Evolutionary conservation across 495 filamentous ascomycete genomes (phyloP), one percentile per base, ranked within the genome.

Genomic region (Penicilliopsis zonata): DNA sequence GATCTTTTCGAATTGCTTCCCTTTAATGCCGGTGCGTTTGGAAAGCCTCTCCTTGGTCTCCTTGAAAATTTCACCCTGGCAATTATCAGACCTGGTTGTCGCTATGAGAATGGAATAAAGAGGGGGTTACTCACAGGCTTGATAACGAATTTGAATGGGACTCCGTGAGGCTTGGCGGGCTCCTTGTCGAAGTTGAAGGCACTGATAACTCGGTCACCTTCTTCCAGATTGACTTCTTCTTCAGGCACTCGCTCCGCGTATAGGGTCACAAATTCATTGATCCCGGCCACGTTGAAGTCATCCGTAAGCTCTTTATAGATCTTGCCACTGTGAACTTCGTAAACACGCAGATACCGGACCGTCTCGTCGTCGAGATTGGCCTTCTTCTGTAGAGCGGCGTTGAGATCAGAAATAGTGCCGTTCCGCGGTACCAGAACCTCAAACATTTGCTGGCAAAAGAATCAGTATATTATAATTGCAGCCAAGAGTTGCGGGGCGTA

Each of bases 1-100:
- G 52, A 96, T 86, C 67, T 95, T 99, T 56, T 99, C 90, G 41
- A 96, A 90, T 35, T 83, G 84, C 64, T 96, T 96, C 41, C 90
- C 90, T 61, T 94, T 96, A 52, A 99, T 76, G 9, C 86, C 86
- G 2, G 82, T 93, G 30, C 90, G 72, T 49, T 82, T 83, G 43
- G 85, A 84, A 2, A 99, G 65, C 14, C 90, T 76, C 46, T 87
- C 78, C 61, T 86, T 93, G 31, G 90, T 95, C 18, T 96, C 80
- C 23, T 77, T 73, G 61, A 96, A 99, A 21, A 65, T 56, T 49
- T 98, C 90, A 20, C 78, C 82, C 78, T 90, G 37, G 13, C 18
- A 10, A 3, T 14, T 15, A 35, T 63, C 21, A 67, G 47, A 20
- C 42, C 13, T 18, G 15, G 4, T 18, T 9, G 13, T 7, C 10